These are phyloP conservation scores for Globisporangium cylindrosporum DNA, from an alignment of 352 stramenopile species.

Conservation along the genomic window DNA sequence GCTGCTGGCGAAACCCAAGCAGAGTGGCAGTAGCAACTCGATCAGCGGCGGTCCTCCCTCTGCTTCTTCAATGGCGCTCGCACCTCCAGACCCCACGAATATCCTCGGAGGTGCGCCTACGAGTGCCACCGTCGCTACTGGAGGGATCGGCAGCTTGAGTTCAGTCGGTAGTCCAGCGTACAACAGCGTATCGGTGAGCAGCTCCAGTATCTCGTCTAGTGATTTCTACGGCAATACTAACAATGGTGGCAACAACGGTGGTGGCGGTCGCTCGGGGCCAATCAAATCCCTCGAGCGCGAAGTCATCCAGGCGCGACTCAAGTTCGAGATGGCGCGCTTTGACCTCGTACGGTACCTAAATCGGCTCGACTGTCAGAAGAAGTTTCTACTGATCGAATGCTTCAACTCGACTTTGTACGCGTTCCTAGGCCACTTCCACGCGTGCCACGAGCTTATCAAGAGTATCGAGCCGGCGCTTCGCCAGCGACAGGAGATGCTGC, in stretches of 20 bases:
- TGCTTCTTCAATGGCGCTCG: constrained; percentile 9
- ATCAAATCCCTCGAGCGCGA: constrained; percentile 60
- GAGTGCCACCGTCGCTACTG: not conserved
- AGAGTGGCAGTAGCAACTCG: constrained; percentile 32
- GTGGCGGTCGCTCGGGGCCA: not conserved
- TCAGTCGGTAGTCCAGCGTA: constrained; percentile 16
- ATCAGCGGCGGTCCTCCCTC: constrained; percentile 6
- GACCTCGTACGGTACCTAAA: constrained; percentile 85
- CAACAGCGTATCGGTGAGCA: constrained; percentile 2
- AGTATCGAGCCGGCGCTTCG: constrained; percentile 66
- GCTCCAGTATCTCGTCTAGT: constrained; percentile 8
- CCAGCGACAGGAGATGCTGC: constrained; percentile 67
- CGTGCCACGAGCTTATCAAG: constrained; percentile 79
- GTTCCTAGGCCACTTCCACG: constrained; percentile 77
- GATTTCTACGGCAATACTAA: constrained; percentile 6
- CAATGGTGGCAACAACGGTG: not conserved
- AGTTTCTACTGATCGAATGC: constrained; percentile 79
- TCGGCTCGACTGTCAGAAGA: constrained; percentile 80
- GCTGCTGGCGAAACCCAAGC: constrained; percentile 64
- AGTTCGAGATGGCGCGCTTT: constrained; percentile 83
- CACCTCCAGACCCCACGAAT: constrained; percentile 14
- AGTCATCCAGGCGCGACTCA: constrained; percentile 50
- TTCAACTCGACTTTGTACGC: constrained; percentile 84
- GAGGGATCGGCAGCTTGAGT: not conserved
- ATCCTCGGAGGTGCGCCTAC: constrained; percentile 14